Base-by-base conservation (phyloP, 164 flowering plant genomes). In the Houttuynia cordata region DNA sequence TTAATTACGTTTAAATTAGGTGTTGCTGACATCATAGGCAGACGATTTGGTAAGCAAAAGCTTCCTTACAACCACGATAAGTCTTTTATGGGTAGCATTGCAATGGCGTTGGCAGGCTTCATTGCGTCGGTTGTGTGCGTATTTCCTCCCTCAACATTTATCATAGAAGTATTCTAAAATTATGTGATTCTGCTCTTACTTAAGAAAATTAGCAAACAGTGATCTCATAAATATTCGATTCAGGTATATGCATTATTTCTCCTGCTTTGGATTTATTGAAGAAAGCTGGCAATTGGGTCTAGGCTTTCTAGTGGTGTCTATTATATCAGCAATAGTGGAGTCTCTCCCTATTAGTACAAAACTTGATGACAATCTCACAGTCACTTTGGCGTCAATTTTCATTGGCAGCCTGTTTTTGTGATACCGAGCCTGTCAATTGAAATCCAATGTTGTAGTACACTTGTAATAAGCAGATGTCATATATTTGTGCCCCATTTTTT, bases 351-450 rank as follows among this genome's bases (percentile, higher is more conserved):
- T 87, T 51, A 86, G 97, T 70, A 73, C 85, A 41, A 78, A 77
- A 61, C 80, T 93, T 60, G 97, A 93, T 69, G 98, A 93, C 76
- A 93, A 90, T 68, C 83, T 93, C 55, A 86, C 96, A 1, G 90
- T 90, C 68, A 80, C 97, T 21, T 57, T 90, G 24, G 75, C 88
- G 47, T 78, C 91, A 12, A 24, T 86, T 10, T 62, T 88, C 59
- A 69, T 83, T 41, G 94, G 96, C 23, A 76, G 68, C 56, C 72
- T 89, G 30, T 63, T 84, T 25, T 80, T 88, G 56, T 87, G 60
- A 63, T 63, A 30, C 19, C 41, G 1, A 40, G 39, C 23, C 10
- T 19, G 20, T 10, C 15, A 45, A 17, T 12, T 12, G 49, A 45
- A 14, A 14, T 45, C 49, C 12, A 7, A 12, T 45, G 49, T 14